Evolutionary conservation across 75 land plant genomes (phyloP).

Genomic region (Pinus tabuliformis): DNA sequence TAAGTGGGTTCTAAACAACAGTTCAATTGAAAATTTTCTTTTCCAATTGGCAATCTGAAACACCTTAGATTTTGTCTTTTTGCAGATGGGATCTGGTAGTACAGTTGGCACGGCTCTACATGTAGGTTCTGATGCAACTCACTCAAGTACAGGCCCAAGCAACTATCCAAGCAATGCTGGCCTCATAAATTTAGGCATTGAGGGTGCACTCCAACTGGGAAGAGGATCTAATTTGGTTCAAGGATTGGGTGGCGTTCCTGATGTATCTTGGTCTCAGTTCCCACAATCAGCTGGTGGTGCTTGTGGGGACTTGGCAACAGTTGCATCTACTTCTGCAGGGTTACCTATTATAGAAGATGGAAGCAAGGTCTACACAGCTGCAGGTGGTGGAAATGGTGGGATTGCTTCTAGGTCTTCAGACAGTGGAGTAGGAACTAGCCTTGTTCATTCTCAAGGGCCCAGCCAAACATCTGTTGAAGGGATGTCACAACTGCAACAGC

Average conservation of each 20-base stretch:
- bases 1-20: slow-evolving; percentile 4
- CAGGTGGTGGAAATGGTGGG: background rate
- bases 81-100: slow-evolving; percentile 6
- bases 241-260: background rate
- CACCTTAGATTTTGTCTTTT: background rate
- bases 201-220: background rate
- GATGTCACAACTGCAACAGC: slow-evolving; percentile 2
- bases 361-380: no score
- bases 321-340: background rate
- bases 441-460: background rate
- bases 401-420: background rate
- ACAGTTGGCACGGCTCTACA: background rate
- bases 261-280: slow-evolving; percentile 5
- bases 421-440: background rate
- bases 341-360: slow-evolving; percentile 7
- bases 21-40: no score
- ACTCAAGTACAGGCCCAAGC: background rate
- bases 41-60: no score
- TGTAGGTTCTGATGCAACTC: slow-evolving; percentile 1
- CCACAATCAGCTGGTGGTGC: background rate
- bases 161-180: background rate
- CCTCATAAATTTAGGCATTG: background rate
- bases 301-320: slow-evolving; percentile 3
- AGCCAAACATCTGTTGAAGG: background rate
- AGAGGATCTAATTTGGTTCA: background rate